Base-by-base conservation (phyloP, 2,329 filamentous ascomycete species). In the Atkinsonella hypoxylon region DNA sequence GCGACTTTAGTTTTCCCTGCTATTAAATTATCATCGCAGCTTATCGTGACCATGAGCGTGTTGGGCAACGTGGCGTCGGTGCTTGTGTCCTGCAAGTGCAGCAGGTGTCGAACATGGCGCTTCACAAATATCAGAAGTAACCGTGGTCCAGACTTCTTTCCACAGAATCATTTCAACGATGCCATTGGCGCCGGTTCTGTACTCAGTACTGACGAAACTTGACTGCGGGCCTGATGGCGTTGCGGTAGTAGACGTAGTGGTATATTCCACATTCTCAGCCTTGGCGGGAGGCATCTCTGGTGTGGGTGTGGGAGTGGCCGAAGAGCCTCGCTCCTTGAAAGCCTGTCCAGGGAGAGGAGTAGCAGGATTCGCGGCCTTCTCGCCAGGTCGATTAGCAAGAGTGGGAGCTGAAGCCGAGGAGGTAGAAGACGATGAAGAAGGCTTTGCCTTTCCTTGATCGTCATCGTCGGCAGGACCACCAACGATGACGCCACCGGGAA, bases 401-500 rank as follows among this genome's bases (percentile, higher is more conserved):
- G 59, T 62, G 8, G 60, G 56, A 32, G 48, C 50, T 11, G 56
- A 49, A 43, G 51, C 43, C 31, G 48, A 39, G 17, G n/a, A 31
- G 15, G 50, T 30, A 8, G 56, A 48, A 32, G 39, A n/a, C n/a
- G 32, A 26, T 26, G 26, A 12, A 13, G 48, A 34, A 20, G 50
- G 50, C 36, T 45, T 30, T 5, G 47, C 44, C 36, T 20, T 42
- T 38, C 22, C 42, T 10, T 17, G 1, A 3, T 30, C 39, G 30
- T 43, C 22, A 11, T 30, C 18, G 20, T 11, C 26, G 22, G 15
- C 17, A 39, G 38, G 50, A 17, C 50, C 55, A 13, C 56, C 55
- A 30, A 59, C 60, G 26, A 63, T 54, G 18, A 81, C 67, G 52
- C 78, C 75, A 42, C 89, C 87, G 5, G 89, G 88, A 18, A 95